Conservation (phyloP, 495 filamentous ascomycete genomes). For the Hypoxylon fragiforme region DNA sequence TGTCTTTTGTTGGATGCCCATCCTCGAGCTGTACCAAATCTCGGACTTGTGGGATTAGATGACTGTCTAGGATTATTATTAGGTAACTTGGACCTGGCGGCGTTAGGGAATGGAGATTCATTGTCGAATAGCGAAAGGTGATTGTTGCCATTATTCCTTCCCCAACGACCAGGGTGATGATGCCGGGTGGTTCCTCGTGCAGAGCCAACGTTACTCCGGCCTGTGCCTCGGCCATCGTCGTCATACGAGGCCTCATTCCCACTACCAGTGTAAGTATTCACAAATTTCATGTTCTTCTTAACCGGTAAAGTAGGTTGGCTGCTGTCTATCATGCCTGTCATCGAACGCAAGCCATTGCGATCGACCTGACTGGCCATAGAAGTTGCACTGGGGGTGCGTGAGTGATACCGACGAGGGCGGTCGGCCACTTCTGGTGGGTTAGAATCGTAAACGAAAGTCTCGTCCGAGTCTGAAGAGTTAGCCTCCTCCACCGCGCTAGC, state of each 20-base stretch:
- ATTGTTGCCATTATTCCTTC: slow-evolving; percentile 63
- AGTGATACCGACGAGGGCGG: slow-evolving; percentile 83
- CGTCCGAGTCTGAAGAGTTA: slow-evolving; percentile 94
- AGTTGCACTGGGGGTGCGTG: slow-evolving; percentile 90
- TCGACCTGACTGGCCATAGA: slow-evolving; percentile 84
- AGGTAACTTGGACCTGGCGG: slow-evolving; percentile 41
- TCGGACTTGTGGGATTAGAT: slow-evolving; percentile 62
- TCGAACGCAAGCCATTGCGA: slow-evolving; percentile 63
- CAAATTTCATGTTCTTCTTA: slow-evolving; percentile 98
- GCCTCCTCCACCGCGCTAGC: slow-evolving; percentile 91
- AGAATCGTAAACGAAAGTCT: slow-evolving; percentile 98
- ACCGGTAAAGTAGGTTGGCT: slow-evolving; percentile 67
- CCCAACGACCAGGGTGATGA: slow-evolving; percentile 70
- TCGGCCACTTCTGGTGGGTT: slow-evolving; percentile 85
- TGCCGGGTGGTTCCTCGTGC: slow-evolving; percentile 68
- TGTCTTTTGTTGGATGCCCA: slow-evolving; percentile 39
- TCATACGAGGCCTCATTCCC: slow-evolving; percentile 64
- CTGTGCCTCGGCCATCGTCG: slow-evolving; percentile 62
- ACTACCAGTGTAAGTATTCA: slow-evolving; percentile 73
- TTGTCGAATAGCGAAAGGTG: slow-evolving; percentile 76
- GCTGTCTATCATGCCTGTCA: slow-evolving; percentile 64
- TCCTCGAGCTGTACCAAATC: slow-evolving; percentile 36
- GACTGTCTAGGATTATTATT: slow-evolving; percentile 56
- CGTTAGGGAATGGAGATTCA: slow-evolving; percentile 67
- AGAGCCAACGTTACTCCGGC: slow-evolving; percentile 62